Evolutionary conservation across 23 red algal genomes (phyloP).

Genomic region (Cyanidioschyzon merolae): DNA sequence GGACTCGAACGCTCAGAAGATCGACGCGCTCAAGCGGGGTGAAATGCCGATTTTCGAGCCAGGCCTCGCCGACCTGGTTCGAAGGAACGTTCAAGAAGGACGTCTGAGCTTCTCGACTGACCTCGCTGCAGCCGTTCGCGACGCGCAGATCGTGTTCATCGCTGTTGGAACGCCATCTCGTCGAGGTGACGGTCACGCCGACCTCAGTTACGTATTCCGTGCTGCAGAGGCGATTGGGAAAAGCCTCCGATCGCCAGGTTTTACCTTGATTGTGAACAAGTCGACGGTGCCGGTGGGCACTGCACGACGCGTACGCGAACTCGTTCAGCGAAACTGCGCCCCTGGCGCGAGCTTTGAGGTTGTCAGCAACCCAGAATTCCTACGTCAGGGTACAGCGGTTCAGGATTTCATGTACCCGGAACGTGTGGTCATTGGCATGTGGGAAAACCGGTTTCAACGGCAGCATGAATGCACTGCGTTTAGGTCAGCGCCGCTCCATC

Average conservation of each 20-base stretch:
- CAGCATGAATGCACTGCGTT: background rate
- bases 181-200: conserved; percentile 28
- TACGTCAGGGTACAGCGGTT: conserved; percentile 26
- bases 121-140: background rate
- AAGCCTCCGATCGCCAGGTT: conserved; percentile 15
- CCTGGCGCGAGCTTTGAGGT: conserved; percentile 21
- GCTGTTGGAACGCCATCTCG: conserved; percentile 29
- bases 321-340: background rate
- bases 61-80: conserved; percentile 5
- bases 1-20: conserved; percentile 16
- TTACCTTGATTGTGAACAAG: conserved; percentile 27
- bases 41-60: conserved; percentile 23
- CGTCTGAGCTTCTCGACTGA: conserved; percentile 16
- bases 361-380: conserved; percentile 27
- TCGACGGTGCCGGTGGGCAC: conserved; percentile 28
- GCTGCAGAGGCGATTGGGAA: conserved; percentile 14
- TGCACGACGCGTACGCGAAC: conserved; percentile 11
- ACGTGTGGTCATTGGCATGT: conserved; percentile 18
- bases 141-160: conserved; percentile 20
- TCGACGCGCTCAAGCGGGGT: background rate
- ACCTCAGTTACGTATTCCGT: conserved; percentile 27
- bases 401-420: conserved; percentile 22
- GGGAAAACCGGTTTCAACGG: background rate
- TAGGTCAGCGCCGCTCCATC: background rate
- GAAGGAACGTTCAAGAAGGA: background rate